Percentiles rank a stretch among this genome's conserved stretches.
Evolutionary conservation across 2,329 filamentous ascomycete genomes (phyloP).

Genomic region (Exophiala dermatitidis): DNA sequence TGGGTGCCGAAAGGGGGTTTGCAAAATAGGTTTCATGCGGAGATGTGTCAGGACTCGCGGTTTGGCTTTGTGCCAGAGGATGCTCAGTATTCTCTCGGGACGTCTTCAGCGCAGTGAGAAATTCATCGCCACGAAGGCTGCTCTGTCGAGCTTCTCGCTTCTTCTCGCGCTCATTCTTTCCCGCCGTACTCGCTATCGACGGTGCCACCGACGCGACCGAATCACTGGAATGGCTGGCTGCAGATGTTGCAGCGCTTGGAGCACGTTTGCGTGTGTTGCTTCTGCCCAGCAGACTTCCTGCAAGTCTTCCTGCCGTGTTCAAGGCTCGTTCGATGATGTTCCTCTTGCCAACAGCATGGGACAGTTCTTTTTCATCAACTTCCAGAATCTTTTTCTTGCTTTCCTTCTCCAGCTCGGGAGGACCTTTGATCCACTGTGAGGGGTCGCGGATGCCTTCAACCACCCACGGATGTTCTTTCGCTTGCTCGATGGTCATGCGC

Average conservation of each 20-base stretch:
- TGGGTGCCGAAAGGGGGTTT: constrained; percentile 5
- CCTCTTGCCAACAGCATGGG: constrained; percentile 80
- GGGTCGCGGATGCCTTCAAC: constrained; percentile 68
- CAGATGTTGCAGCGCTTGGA: constrained; percentile 48
- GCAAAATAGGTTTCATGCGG: constrained; percentile 36
- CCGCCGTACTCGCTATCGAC: constrained; percentile 49
- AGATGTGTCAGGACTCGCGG: constrained; percentile 56
- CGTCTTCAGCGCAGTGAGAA: constrained; percentile 45
- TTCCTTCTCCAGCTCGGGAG: constrained; percentile 75
- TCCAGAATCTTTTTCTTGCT: constrained; percentile 72
- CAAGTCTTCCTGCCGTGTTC: constrained; percentile 42
- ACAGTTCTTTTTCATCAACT: constrained; percentile 84
- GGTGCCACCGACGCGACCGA: constrained; percentile 50
- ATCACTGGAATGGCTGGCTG: constrained; percentile 46
- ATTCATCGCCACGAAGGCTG: constrained; percentile 54
- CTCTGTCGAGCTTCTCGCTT: constrained; percentile 37
- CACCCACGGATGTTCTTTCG: constrained; percentile 92
- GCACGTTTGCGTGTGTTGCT: constrained; percentile 41
- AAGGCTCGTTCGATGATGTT: constrained; percentile 75
- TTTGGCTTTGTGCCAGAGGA: constrained; percentile 67
- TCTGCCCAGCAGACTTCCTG: constrained; percentile 58
- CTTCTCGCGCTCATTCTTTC: constrained; percentile 43
- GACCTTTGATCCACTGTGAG: constrained; percentile 82
- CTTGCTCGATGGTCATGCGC: constrained; percentile 81
- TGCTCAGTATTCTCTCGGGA: constrained; percentile 55